Conservation (phyloP, 2,329 filamentous ascomycete genomes). For the Metarhizium anisopliae region DNA sequence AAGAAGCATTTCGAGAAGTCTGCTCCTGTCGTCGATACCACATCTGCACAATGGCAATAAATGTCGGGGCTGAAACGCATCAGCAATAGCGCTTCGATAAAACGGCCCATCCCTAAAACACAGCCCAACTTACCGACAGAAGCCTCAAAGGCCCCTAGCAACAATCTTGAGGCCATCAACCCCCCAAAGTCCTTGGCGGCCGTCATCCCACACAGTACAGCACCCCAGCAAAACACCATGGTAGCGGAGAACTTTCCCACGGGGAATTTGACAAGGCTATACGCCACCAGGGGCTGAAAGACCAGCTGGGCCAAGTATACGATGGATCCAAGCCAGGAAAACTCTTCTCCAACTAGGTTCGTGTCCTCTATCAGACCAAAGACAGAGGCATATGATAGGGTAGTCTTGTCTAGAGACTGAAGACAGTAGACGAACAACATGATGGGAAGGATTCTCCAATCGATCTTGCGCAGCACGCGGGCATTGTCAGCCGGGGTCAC, state of each 20-base stretch:
- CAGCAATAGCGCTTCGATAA: neutral
- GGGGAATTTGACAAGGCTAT: slow-evolving; percentile 44
- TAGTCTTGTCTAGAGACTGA: slow-evolving; percentile 55
- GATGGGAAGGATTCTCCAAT: slow-evolving; percentile 39
- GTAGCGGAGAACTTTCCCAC: slow-evolving; percentile 43
- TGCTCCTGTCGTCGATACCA: slow-evolving; percentile 26
- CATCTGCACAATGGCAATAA: slow-evolving; percentile 25
- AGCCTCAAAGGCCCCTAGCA: slow-evolving; percentile 39
- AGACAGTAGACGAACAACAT: slow-evolving; percentile 52
- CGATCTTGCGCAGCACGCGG: slow-evolving; percentile 35
- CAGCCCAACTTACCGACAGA: slow-evolving; percentile 20
- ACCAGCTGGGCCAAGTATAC: slow-evolving; percentile 40
- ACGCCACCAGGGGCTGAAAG: slow-evolving; percentile 45
- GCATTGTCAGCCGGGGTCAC: slow-evolving; percentile 44
- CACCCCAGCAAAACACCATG: slow-evolving; percentile 45
- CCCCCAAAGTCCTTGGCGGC: slow-evolving; percentile 38
- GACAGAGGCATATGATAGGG: slow-evolving; percentile 51
- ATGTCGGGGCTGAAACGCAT: slow-evolving; percentile 15
- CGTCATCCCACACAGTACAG: slow-evolving; percentile 41
- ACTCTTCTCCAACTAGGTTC: slow-evolving; percentile 45
- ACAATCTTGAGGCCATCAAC: slow-evolving; percentile 33
- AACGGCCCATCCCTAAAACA: neutral
- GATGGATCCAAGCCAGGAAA: slow-evolving; percentile 53
- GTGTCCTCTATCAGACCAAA: slow-evolving; percentile 54
- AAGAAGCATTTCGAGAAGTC: slow-evolving; percentile 20